phyloP scores from a whole-genome alignment of 2,329 filamentous ascomycete species.

The Sporothrix schenckii region DNA sequence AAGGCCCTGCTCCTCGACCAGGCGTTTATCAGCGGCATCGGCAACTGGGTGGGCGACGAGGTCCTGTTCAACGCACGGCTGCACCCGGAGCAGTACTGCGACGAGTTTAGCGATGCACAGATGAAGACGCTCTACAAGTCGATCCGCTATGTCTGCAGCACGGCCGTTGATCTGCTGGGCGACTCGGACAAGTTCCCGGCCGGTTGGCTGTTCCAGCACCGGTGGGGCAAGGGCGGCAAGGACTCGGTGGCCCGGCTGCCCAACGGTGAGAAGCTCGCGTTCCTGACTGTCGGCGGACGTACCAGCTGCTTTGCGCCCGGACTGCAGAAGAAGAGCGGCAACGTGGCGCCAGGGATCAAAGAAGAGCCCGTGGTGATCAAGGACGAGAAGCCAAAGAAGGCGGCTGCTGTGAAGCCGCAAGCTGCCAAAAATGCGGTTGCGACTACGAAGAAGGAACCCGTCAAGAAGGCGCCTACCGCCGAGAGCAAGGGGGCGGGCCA shows the following conservation, averaged over 20 bases:
- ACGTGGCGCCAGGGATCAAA: conserved; percentile 49
- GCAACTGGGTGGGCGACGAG: conserved; percentile 97
- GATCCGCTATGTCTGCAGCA: conserved; percentile 77
- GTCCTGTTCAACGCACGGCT: conserved; percentile 85
- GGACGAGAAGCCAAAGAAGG: conserved; percentile 35
- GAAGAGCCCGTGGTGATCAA: conserved; percentile 45
- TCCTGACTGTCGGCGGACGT: conserved; percentile 85
- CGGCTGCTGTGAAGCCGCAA: conserved; percentile 37
- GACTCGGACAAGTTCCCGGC: conserved; percentile 84
- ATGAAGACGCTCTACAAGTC: conserved; percentile 71
- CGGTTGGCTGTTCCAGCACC: conserved; percentile 84
- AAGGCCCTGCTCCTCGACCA: conserved; percentile 91
- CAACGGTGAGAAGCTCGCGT: conserved; percentile 81
- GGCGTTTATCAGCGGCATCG: conserved; percentile 84
- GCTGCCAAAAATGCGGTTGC: conserved; percentile 37
- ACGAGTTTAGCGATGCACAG: conserved; percentile 74
- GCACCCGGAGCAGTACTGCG: conserved; percentile 90
- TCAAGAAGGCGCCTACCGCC: conserved; percentile 37
- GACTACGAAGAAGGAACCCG: conserved; percentile 36
- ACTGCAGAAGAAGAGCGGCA: conserved; percentile 77
- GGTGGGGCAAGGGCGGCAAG: conserved; percentile 89
- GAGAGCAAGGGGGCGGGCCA: conserved; percentile 35
- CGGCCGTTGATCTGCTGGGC: conserved; percentile 74
- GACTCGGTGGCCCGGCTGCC: conserved; percentile 68
- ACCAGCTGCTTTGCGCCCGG: conserved; percentile 87